phyloP scores from a whole-genome alignment of 768 basidiomycete genomes.

The Tremella yokohamensis region DNA sequence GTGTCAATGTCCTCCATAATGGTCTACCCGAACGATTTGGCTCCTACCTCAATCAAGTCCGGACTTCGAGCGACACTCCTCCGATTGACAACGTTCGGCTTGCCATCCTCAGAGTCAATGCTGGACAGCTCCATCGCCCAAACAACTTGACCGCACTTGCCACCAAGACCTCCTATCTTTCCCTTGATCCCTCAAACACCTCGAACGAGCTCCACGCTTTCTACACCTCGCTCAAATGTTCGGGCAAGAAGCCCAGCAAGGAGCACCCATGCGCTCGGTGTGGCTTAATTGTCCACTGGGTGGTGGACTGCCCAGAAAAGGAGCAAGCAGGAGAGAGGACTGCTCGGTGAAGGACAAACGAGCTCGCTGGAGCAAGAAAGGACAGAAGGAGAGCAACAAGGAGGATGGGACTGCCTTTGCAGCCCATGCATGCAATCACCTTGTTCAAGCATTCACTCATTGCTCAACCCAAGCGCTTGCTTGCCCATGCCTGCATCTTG shows the following conservation, averaged over 20 bases:
- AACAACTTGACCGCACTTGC: constrained; percentile 7
- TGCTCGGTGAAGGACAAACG: neutral
- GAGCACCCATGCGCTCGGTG: constrained; percentile 13
- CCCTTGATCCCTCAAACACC: neutral
- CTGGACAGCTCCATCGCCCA: constrained; percentile 4
- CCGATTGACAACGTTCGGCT: constrained; percentile 2
- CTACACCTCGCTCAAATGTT: constrained; percentile 8
- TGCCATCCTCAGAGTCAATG: constrained; percentile 6
- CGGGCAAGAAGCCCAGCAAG: constrained; percentile 13
- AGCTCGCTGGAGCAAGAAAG: neutral
- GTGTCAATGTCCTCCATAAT: constrained; percentile 10
- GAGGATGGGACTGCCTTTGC: constrained; percentile 4
- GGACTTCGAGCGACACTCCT: constrained; percentile 2
- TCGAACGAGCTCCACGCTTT: constrained; percentile 3
- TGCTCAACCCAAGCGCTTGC: neutral
- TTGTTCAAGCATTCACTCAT: constrained; percentile 7
- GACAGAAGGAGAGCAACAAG: neutral
- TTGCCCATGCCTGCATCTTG: neutral
- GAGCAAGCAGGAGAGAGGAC: neutral
- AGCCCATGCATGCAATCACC: neutral
- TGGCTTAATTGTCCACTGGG: constrained; percentile 7
- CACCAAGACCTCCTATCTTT: constrained; percentile 6
- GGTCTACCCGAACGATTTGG: constrained; percentile 9
- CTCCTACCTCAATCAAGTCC: neutral
- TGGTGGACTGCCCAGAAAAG: constrained; percentile 8